Percentiles rank a stretch among this genome's conserved stretches.
Conservation (phyloP, 2,329 filamentous ascomycete genomes). For the Monosporascus sp. region DNA sequence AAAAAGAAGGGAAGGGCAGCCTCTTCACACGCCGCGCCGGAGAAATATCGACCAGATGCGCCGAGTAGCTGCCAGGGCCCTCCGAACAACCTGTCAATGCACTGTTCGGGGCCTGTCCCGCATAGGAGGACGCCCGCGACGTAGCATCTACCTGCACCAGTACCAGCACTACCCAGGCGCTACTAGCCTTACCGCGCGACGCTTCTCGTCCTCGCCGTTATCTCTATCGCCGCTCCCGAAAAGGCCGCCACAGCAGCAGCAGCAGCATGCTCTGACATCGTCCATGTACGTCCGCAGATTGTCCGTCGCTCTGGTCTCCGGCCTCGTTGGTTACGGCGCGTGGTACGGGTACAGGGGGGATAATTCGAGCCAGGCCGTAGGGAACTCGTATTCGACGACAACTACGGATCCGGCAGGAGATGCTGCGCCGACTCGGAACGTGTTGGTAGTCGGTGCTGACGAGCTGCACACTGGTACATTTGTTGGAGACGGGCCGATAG, state of each 20-base stretch:
- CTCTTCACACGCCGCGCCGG: not conserved
- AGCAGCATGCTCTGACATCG: conserved; percentile 40
- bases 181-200: conserved; percentile 34
- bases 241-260: conserved; percentile 8
- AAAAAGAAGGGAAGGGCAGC: not conserved
- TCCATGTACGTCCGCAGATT: conserved; percentile 73
- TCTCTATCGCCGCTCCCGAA: conserved; percentile 24
- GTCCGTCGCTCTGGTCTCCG: conserved; percentile 61
- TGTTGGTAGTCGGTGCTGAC: conserved; percentile 84
- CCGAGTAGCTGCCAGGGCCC: conserved; percentile 63
- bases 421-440: conserved; percentile 53
- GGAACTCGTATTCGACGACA: conserved; percentile 37
- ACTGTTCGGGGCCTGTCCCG: conserved; percentile 56
- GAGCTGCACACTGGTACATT: conserved; percentile 85
- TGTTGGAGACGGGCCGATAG: conserved; percentile 77
- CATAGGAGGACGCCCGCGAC: conserved; percentile 36
- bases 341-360: conserved; percentile 65
- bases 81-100: conserved; percentile 63
- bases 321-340: conserved; percentile 69
- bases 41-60: conserved; percentile 54
- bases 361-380: conserved; percentile 29
- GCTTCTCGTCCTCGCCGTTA: conserved; percentile 27
- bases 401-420: conserved; percentile 31
- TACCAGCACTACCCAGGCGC: conserved; percentile 4
- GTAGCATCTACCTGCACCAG: conserved; percentile 30